phyloP scores from a whole-genome alignment of 768 basidiomycete species.

The Amanita muscaria region DNA sequence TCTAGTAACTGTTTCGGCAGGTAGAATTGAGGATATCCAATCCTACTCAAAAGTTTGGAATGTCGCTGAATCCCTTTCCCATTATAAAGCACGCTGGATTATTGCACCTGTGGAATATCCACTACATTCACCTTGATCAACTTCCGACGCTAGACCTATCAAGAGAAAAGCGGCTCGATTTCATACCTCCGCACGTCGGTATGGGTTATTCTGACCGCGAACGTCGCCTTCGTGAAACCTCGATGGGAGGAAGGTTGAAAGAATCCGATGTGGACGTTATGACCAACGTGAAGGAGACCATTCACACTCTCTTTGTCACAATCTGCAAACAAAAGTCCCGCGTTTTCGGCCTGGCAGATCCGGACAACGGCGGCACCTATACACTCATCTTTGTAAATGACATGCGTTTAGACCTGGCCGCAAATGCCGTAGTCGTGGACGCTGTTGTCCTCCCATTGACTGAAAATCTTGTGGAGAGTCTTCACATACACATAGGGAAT shows the following conservation, averaged over 20 bases:
- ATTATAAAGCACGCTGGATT: constrained; percentile 10
- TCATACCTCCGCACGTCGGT: constrained; percentile 3
- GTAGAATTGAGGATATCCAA: constrained; percentile 18
- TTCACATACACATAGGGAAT: no score
- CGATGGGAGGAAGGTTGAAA: neutral
- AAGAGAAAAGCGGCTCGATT: constrained; percentile 11
- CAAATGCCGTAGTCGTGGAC: constrained; percentile 44
- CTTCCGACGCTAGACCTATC: constrained; percentile 15
- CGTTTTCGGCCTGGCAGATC: constrained; percentile 18
- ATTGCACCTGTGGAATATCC: constrained; percentile 22
- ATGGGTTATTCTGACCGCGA: constrained; percentile 12
- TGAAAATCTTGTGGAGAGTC: neutral
- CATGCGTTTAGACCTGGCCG: constrained; percentile 38
- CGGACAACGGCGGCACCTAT: constrained; percentile 17
- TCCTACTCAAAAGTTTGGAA: constrained; percentile 13
- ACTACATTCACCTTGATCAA: constrained; percentile 23
- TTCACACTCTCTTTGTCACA: constrained; percentile 8
- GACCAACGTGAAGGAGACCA: constrained; percentile 11
- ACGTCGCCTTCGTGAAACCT: constrained; percentile 1
- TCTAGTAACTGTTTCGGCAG: constrained; percentile 15
- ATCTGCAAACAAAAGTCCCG: neutral
- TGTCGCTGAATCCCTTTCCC: constrained; percentile 22
- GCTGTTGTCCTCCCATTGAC: constrained; percentile 36
- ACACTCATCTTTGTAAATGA: constrained; percentile 38
- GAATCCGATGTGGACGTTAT: constrained; percentile 4